Evolutionary conservation across 2,329 filamentous ascomycete genomes (phyloP).

Genomic region (Peltaster fructicola): DNA sequence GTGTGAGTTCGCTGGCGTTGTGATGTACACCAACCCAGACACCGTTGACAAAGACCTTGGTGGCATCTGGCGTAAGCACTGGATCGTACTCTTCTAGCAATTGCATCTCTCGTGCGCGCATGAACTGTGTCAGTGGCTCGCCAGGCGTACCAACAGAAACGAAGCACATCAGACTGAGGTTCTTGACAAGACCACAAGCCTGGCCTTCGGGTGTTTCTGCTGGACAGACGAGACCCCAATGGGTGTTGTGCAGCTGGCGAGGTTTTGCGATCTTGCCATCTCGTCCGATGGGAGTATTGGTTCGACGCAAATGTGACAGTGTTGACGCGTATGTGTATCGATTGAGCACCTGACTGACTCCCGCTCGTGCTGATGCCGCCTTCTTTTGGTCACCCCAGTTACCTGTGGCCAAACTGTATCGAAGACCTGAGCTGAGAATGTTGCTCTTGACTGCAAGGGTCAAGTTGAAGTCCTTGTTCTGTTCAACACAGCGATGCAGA

Average conservation of each 20-base stretch:
- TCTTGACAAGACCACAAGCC: conserved; percentile 96
- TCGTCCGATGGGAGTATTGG: conserved; percentile 92
- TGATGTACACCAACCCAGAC: conserved; percentile 94
- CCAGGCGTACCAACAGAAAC: conserved; percentile 89
- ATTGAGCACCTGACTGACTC: conserved; percentile 95
- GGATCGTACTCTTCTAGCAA: conserved; percentile 75
- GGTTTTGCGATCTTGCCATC: conserved; percentile 98
- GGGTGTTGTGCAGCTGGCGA: conserved; percentile 92
- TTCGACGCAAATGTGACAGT: conserved; percentile 86
- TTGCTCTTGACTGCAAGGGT: conserved; percentile 79
- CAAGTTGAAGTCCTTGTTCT: conserved; percentile 70
- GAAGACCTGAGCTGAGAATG: conserved; percentile 82
- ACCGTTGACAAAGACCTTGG: conserved; percentile 95
- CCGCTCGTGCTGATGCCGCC: conserved; percentile 81
- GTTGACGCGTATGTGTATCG: conserved; percentile 96
- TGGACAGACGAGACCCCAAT: conserved; percentile 94
- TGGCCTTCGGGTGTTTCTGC: conserved; percentile 97
- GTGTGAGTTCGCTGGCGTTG: conserved; percentile 71
- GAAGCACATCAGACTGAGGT: conserved; percentile 93
- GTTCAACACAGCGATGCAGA: conserved; percentile 77
- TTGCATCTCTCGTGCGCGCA: conserved; percentile 92
- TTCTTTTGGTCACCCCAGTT: conserved; percentile 99
- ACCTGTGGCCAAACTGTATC: conserved; percentile 91
- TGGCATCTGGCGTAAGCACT: conserved; percentile 61
- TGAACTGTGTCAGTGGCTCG: conserved; percentile 81